These are phyloP conservation scores for Alternaria tenuissima DNA, from an alignment of 2,329 filamentous ascomycete species.

Conservation along the genomic window DNA sequence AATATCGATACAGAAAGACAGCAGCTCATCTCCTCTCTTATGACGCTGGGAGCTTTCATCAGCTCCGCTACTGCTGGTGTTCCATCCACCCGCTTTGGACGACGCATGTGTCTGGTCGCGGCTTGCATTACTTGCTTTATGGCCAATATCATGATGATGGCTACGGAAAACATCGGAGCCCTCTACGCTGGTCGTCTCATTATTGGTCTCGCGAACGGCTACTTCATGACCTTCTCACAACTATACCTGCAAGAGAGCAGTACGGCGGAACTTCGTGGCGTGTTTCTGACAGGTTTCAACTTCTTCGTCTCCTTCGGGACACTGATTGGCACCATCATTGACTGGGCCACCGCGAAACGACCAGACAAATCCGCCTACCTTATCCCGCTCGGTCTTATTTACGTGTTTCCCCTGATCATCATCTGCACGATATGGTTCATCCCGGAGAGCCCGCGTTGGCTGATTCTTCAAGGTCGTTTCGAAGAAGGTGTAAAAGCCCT, in stretches of 20 bases:
- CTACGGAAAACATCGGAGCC: conserved; percentile 60
- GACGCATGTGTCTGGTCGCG: conserved; percentile 56
- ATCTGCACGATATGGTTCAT: conserved; percentile 47
- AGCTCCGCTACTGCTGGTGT: conserved; percentile 52
- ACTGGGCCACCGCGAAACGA: conserved; percentile 57
- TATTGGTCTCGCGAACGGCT: conserved; percentile 65
- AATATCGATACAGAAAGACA: conserved; percentile 54
- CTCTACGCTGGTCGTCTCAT: conserved; percentile 65
- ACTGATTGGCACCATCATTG: conserved; percentile 59
- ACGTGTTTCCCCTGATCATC: conserved; percentile 56
- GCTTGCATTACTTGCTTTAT: conserved; percentile 61
- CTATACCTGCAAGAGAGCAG: conserved; percentile 61
- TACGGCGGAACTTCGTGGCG: conserved; percentile 60
- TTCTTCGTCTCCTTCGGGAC: conserved; percentile 59
- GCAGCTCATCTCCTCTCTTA: conserved; percentile 56
- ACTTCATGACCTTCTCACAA: conserved; percentile 64
- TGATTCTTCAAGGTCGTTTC: conserved; percentile 42
- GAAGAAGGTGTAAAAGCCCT: conserved; percentile 51
- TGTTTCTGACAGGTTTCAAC: conserved; percentile 59
- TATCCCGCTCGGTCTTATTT: conserved; percentile 63
- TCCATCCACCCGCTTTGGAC: conserved; percentile 54
- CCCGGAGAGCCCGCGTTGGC: conserved; percentile 44
- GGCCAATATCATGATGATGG: conserved; percentile 67
- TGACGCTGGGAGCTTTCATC: conserved; percentile 58
- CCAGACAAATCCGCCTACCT: conserved; percentile 50